Evolutionary conservation across 768 basidiomycete genomes (phyloP), one percentile per base, ranked within the genome.

Genomic region (Jaapia argillacea): DNA sequence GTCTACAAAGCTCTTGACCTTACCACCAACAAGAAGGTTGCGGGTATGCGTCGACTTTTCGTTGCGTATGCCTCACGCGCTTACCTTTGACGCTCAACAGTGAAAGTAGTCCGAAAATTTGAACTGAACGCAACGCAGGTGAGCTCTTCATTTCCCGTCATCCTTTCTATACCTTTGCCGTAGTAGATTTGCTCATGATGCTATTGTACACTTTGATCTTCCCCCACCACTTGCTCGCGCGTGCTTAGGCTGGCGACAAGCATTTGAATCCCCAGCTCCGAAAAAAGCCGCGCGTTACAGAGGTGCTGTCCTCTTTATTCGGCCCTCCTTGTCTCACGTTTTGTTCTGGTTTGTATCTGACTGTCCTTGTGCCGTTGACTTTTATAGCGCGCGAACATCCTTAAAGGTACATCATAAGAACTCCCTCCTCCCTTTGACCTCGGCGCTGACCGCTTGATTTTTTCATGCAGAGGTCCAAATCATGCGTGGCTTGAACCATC

Each of bases 261-360:
- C 89, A 94, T 66, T 71, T 97, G 60, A 93, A 91, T 64, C 73
- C 81, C 48, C 80, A 87, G 61, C 93, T 94, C 72, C 93, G 93
- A 74, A 91, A 91, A 71, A 89, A 85, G 71, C 89, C 93, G 72
- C 87, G 91, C 73, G 85, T 85, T 61, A 94, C 89, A 74, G 93
- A 96, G 93, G 93, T 96, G 77, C 72, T 65, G 59, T 66, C 48
- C 16, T 16, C 28, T 33, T 16, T 10, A 33, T 16, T 33, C 28
- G 10, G 28, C 16, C 16, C 16, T 33, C 16, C 16, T 33, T 33
- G 10, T 33, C 28, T 16, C 28, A 10, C 28, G 10, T 33, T 33
- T 33, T 33, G 10, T 10, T 33, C 10, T 16, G 28, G 10, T 10
- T 33, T 16, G 28, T 33, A 10, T 33, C 28, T 33, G 28, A 33